Base-by-base conservation (phyloP, 495 filamentous ascomycete genomes). In the Aspergillus baeticus region DNA sequence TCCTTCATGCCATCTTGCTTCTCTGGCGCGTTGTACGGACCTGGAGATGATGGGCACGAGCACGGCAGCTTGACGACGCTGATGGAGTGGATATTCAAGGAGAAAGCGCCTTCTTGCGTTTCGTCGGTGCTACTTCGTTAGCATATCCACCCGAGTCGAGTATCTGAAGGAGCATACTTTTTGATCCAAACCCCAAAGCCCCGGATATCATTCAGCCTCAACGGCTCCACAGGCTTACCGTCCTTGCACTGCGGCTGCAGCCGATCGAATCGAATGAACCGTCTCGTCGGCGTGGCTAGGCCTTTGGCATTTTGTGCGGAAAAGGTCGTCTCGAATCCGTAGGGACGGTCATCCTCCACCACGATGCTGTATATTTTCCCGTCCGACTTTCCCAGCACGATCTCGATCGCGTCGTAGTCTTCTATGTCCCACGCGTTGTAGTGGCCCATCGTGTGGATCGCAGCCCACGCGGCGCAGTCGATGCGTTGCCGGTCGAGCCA, bases 311-410 rank as follows among this genome's bases (percentile, higher is more conserved):
- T 23, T n/a, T 22, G 6, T 6, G 5, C 18, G 7, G 47, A 41
- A 17, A 58, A 58, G 1, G n/a, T 37, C 5, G 3, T 47, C 41
- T 46, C 55, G 38, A 37, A 58, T 0, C 11, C 6, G 11, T 23
- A 10, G 0, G 39, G 21, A 6, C 44, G 52, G 35, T 77, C 70
- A 58, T 90, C 85, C 65, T 88, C 90, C 15, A 92, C 56, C 4
- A 82, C 77, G 42, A 91, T 66, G 0, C 85, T 87, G 61, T 89
- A 91, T 17, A 67, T 66, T 61, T 85, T 87, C 23, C 72, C 74
- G 23, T 70, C 69, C 35, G 65, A 51, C 36, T 49, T 44, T 1
- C 51, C 47, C 18, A 74, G 55, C 0, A 22, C 26, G 11, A 78
- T 2, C 55, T 77, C 72, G 1, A 86, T 55, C 0, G 81, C 82